Evolutionary conservation across 2,329 filamentous ascomycete genomes (phyloP).

Genomic region (Neofusicoccum ribis): DNA sequence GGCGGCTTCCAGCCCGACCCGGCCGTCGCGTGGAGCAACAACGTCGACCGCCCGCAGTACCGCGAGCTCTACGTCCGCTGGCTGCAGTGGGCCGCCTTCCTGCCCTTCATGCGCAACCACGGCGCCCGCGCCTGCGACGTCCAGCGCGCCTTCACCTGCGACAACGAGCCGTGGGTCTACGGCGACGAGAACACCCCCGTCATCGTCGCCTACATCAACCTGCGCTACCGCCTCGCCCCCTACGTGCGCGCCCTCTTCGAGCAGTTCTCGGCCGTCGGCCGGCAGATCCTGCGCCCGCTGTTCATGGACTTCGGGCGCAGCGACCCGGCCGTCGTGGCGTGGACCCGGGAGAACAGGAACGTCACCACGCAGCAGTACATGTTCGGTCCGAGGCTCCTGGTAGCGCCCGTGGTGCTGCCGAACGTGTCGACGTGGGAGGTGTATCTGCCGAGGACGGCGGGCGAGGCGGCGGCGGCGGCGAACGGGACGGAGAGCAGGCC

Average conservation of each 20-base stretch:
- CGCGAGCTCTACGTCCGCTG: conserved; percentile 33
- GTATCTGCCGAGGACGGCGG: conserved; percentile 34
- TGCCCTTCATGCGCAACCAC: conserved; percentile 35
- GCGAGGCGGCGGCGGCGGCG: conserved; percentile 8
- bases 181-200: conserved; percentile 30
- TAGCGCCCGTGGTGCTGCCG: conserved; percentile 38
- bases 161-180: conserved; percentile 37
- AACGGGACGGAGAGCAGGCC: conserved; percentile 25
- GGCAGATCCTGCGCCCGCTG: conserved; percentile 41
- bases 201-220: conserved; percentile 31
- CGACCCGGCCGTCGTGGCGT: conserved; percentile 27
- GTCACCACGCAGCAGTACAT: conserved; percentile 42
- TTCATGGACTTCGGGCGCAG: conserved; percentile 41
- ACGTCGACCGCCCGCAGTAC: conserved; percentile 31
- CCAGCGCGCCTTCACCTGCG: conserved; percentile 38
- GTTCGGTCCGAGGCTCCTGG: conserved; percentile 40
- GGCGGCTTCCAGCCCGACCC: conserved; percentile 35
- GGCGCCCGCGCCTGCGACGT: conserved; percentile 29
- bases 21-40: conserved; percentile 35
- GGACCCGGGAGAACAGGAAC: conserved; percentile 34
- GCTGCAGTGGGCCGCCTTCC: conserved; percentile 34
- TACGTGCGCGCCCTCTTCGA: conserved; percentile 37
- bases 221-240: conserved; percentile 28
- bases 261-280: conserved; percentile 34
- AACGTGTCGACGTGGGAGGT: conserved; percentile 40